Evolutionary conservation across 2,329 filamentous ascomycete genomes (phyloP).

Genomic region (Didymella segeticola): DNA sequence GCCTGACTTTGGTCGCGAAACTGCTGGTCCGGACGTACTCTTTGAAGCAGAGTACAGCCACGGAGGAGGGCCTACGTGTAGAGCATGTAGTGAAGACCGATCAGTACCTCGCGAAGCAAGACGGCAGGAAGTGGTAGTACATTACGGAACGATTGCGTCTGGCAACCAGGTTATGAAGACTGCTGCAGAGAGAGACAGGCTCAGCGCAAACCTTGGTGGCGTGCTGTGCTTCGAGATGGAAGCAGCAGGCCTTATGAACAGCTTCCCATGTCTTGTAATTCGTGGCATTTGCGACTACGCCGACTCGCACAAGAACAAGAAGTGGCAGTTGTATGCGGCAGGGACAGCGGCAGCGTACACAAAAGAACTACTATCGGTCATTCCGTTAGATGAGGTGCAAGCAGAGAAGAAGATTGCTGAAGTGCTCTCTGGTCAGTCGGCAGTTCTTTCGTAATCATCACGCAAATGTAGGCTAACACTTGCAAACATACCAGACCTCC

Average conservation of each 20-base stretch:
- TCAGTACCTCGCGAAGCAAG: not conserved
- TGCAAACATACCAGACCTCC: no score
- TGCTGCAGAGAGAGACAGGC: slow-evolving; percentile 11
- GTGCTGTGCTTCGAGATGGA: slow-evolving; percentile 15
- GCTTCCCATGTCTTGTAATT: slow-evolving; percentile 7
- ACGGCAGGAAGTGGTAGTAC: not conserved
- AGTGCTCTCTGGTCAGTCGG: no score
- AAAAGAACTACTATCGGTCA: slow-evolving; percentile 13
- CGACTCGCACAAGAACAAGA: slow-evolving; percentile 11
- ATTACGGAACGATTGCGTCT: slow-evolving; percentile 17
- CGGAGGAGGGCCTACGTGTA: not conserved
- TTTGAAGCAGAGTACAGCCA: slow-evolving; percentile 5
- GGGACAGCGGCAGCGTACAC: slow-evolving; percentile 10
- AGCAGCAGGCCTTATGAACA: slow-evolving; percentile 5
- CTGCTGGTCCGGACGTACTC: slow-evolving; percentile 8
- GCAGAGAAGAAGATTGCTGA: no score
- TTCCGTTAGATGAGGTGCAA: no score
- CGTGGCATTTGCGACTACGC: slow-evolving; percentile 13
- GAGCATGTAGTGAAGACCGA: not conserved
- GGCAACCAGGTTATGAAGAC: slow-evolving; percentile 15
- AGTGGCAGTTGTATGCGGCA: slow-evolving; percentile 7
- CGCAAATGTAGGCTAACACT: no score
- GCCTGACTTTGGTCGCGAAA: not conserved
- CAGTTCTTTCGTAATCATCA: no score
- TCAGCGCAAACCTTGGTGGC: not conserved